A percentile compares a stretch with the other conserved stretches of the same genome.
Evolutionary conservation across 2,329 filamentous ascomycete species (phyloP).

Genomic region (Paraconiothyrium sp.): DNA sequence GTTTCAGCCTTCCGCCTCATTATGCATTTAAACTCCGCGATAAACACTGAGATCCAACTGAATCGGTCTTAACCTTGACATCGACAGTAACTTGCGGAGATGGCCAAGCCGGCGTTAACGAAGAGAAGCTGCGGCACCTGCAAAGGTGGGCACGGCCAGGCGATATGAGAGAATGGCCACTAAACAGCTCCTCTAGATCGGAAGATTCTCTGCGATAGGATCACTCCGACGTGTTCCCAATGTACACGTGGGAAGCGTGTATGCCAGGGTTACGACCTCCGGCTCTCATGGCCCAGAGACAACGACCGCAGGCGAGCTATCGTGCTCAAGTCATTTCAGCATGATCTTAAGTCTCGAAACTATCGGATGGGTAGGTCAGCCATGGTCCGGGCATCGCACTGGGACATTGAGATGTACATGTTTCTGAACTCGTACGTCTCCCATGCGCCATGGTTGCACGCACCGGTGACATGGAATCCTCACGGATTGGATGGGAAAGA

Average conservation of each 20-base stretch:
- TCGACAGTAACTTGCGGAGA: neutral
- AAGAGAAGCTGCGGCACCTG: conserved; percentile 14
- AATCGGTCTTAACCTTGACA: neutral
- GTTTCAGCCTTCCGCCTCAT: neutral
- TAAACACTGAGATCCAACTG: too few relatives aligned
- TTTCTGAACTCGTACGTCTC: conserved; percentile 6
- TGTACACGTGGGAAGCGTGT: conserved; percentile 22
- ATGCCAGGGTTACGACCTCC: conserved; percentile 26
- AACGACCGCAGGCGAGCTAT: conserved; percentile 8
- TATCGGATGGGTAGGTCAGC: neutral
- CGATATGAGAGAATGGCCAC: neutral
- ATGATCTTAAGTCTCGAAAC: neutral
- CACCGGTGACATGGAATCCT: conserved; percentile 17
- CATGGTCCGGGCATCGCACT: conserved; percentile 1
- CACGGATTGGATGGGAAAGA: conserved; percentile 3
- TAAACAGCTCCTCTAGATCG: conserved; percentile 17
- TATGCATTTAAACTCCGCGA: neutral
- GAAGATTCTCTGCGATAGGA: conserved; percentile 24
- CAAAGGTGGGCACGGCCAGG: neutral
- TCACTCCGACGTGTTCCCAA: conserved; percentile 17
- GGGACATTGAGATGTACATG: conserved; percentile 22
- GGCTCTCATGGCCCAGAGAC: conserved; percentile 22
- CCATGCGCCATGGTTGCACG: conserved; percentile 8
- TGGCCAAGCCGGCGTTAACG: neutral
- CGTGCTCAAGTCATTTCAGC: neutral